Conservation (phyloP, 2,329 filamentous ascomycete genomes). For the Hypoxylon sp. region DNA sequence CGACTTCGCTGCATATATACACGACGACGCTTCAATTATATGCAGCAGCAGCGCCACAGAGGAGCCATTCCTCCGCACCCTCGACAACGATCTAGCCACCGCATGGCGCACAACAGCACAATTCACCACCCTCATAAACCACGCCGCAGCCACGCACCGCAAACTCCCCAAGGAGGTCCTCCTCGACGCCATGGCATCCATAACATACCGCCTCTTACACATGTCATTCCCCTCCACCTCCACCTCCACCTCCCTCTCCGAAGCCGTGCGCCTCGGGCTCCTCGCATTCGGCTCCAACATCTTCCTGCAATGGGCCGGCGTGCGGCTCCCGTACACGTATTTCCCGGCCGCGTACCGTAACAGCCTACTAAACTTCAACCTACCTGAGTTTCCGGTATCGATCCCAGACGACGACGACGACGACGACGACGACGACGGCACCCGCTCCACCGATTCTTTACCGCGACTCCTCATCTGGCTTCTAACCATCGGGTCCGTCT, state of each 20-base stretch:
- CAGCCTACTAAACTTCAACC: constrained; percentile 33
- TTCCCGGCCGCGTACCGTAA: constrained; percentile 41
- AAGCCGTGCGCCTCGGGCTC: constrained; percentile 59
- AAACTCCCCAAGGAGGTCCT: constrained; percentile 42
- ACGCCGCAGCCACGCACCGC: constrained; percentile 41
- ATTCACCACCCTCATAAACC: constrained; percentile 51
- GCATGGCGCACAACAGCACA: constrained; percentile 47
- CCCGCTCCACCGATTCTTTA: neutral
- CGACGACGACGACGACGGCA: neutral
- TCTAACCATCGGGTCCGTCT: constrained; percentile 48
- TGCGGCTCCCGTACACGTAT: constrained; percentile 44
- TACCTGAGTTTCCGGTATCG: constrained; percentile 4
- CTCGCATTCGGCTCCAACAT: constrained; percentile 57
- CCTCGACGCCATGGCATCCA: constrained; percentile 55
- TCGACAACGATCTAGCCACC: constrained; percentile 42
- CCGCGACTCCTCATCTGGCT: constrained; percentile 49
- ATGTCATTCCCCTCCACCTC: constrained; percentile 43
- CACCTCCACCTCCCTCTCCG: constrained; percentile 50
- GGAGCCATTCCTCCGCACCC: neutral
- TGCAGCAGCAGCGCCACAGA: neutral
- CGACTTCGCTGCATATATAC: constrained; percentile 4
- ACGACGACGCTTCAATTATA: neutral
- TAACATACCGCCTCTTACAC: constrained; percentile 59
- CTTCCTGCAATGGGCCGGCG: constrained; percentile 59
- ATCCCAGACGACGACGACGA: neutral